These are phyloP conservation scores for Picochlorum sp. DNA, from an alignment of 139 green algal species.

Conservation along the genomic window DNA sequence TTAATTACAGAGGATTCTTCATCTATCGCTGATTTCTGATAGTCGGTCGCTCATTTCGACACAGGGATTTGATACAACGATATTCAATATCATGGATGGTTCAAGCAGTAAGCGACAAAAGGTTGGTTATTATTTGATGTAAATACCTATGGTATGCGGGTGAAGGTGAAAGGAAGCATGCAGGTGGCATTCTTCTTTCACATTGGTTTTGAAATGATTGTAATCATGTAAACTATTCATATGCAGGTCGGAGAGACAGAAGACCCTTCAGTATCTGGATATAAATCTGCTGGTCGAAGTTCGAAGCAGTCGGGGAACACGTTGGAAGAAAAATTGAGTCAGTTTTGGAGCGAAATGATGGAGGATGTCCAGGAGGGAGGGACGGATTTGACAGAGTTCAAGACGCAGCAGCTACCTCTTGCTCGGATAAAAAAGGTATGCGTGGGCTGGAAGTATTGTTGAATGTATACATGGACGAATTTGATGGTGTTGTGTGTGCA, in stretches of 20 bases:
- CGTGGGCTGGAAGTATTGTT: background rate
- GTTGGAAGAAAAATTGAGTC: constrained; percentile 46
- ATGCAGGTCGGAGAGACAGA: background rate
- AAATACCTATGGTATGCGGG: no score
- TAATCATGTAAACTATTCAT: no score
- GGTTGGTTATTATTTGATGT: no score
- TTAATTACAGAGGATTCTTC: no score
- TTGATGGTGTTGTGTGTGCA: constrained; percentile 23
- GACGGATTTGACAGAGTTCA: constrained; percentile 76
- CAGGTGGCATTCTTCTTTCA: no score
- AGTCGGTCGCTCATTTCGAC: no score
- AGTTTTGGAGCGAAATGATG: constrained; percentile 77
- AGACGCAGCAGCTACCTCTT: constrained; percentile 94
- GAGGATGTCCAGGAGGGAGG: constrained; percentile 69
- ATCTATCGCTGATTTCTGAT: no score
- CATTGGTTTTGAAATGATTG: no score
- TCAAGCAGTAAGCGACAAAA: no score
- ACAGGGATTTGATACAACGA: no score
- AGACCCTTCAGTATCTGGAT: background rate
- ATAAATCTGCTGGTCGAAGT: background rate
- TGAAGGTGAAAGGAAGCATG: no score
- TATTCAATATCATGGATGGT: no score
- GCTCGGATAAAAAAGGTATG: constrained; percentile 96
- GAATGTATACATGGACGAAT: background rate
- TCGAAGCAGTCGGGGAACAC: background rate